These are phyloP conservation scores for Naganishia randhawae DNA, from an alignment of 768 basidiomycete species.

Conservation along the genomic window DNA sequence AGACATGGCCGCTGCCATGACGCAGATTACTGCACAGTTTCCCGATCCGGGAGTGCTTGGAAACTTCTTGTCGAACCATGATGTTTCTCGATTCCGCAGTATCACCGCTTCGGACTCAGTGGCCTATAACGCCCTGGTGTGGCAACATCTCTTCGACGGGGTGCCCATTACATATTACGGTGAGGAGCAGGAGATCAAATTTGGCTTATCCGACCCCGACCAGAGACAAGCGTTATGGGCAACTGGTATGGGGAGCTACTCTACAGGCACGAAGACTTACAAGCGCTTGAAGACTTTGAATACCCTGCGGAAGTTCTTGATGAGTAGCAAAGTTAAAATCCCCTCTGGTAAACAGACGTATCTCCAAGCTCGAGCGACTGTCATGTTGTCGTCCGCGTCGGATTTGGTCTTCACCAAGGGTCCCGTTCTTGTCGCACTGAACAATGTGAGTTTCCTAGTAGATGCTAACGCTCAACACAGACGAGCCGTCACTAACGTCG, in stretches of 20 bases:
- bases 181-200: slow-evolving; percentile 44
- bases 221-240: slow-evolving; percentile 44
- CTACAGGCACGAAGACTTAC: slow-evolving; percentile 41
- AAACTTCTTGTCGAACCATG: slow-evolving; percentile 49
- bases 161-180: slow-evolving; percentile 42
- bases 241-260: slow-evolving; percentile 35
- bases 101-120: slow-evolving; percentile 42
- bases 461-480: not conserved
- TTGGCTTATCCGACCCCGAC: slow-evolving; percentile 26
- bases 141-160: slow-evolving; percentile 46
- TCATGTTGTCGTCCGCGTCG: slow-evolving; percentile 33
- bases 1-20: not conserved
- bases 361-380: slow-evolving; percentile 34
- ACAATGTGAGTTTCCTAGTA: slow-evolving; percentile 38
- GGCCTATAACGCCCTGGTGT: slow-evolving; percentile 46
- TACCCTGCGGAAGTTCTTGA: slow-evolving; percentile 40
- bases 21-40: not conserved
- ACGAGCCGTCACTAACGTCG: not conserved
- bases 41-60: slow-evolving; percentile 39
- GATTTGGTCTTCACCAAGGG: slow-evolving; percentile 48
- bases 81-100: slow-evolving; percentile 45
- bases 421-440: slow-evolving; percentile 43
- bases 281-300: slow-evolving; percentile 41
- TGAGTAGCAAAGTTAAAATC: slow-evolving; percentile 33
- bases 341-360: slow-evolving; percentile 36